Conservation (phyloP, 2,329 filamentous ascomycete genomes). For the Aspergillus eucalypticola region DNA sequence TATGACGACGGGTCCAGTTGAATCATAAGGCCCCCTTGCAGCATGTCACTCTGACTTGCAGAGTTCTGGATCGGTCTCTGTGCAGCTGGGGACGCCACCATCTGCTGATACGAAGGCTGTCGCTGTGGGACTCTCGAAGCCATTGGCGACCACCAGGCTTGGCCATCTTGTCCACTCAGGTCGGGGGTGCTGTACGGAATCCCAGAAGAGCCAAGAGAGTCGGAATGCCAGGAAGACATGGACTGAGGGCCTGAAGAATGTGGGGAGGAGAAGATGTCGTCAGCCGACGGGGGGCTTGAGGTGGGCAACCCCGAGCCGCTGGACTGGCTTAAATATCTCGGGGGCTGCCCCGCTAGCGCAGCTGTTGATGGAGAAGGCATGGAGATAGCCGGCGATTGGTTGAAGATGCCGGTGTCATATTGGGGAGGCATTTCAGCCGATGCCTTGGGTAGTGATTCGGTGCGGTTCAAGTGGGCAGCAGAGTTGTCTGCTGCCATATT, state of each 20-base stretch:
- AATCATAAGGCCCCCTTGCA: conserved; percentile 44
- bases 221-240: conserved; percentile 45
- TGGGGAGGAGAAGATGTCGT: conserved; percentile 42
- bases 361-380: conserved; percentile 35
- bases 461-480: conserved; percentile 36
- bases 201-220: conserved; percentile 38
- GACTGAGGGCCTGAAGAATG: conserved; percentile 42
- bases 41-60: conserved; percentile 33
- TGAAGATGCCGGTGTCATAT: conserved; percentile 36
- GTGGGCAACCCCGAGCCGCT: conserved; percentile 32
- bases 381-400: conserved; percentile 35
- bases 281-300: conserved; percentile 39
- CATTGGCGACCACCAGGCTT: conserved; percentile 46
- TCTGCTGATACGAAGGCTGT: conserved; percentile 38
- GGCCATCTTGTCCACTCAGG: conserved; percentile 38
- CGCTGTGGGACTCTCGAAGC: conserved; percentile 37
- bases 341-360: conserved; percentile 33
- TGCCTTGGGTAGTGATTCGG: conserved; percentile 32
- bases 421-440: conserved; percentile 34
- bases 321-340: conserved; percentile 35
- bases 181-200: conserved; percentile 42
- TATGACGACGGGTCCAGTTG: conserved; percentile 39
- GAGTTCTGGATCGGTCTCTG: conserved; percentile 34
- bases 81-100: conserved; percentile 37
- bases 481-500: conserved; percentile 34